phyloP scores from a whole-genome alignment of 768 basidiomycete genomes.

The Trametopsis cervina region DNA sequence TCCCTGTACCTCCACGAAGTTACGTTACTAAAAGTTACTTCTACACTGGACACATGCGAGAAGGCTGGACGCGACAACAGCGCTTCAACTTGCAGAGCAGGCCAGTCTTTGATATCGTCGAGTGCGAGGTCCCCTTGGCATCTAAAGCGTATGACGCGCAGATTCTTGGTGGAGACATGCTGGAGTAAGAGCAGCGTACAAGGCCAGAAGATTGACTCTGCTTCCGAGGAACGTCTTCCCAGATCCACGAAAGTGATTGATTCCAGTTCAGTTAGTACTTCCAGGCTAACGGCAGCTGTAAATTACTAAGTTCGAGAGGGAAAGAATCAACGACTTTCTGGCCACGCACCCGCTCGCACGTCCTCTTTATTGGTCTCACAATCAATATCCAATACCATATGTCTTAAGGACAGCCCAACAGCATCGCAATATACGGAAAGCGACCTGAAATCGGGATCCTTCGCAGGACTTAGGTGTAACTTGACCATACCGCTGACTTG shows the following conservation, averaged over 20 bases:
- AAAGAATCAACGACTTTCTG: too few relatives aligned
- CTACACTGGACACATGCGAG: neutral
- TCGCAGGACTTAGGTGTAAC: constrained; percentile 8
- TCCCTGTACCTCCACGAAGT: neutral
- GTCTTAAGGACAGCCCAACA: constrained; percentile 4
- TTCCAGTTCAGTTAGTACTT: constrained; percentile 1
- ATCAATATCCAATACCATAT: too few relatives aligned
- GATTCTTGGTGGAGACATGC: neutral
- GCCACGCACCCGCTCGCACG: too few relatives aligned
- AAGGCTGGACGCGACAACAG: neutral
- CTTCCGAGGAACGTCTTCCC: constrained; percentile 10
- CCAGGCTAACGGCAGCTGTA: constrained; percentile 7
- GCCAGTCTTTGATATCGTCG: constrained; percentile 7
- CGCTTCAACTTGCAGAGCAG: constrained; percentile 4
- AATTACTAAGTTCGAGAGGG: too few relatives aligned
- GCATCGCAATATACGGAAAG: constrained; percentile 7
- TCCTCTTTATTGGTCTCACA: too few relatives aligned
- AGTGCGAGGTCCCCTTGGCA: too few relatives aligned
- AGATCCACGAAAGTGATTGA: constrained; percentile 4
- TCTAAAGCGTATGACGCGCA: constrained; percentile 9
- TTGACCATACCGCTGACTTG: constrained; percentile 1
- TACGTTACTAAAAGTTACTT: neutral
- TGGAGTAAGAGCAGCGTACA: constrained; percentile 5
- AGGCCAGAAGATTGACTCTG: constrained; percentile 10
- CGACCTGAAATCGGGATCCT: constrained; percentile 11